Conservation (phyloP, 495 filamentous ascomycete species). For the Penicillium desertorum region DNA sequence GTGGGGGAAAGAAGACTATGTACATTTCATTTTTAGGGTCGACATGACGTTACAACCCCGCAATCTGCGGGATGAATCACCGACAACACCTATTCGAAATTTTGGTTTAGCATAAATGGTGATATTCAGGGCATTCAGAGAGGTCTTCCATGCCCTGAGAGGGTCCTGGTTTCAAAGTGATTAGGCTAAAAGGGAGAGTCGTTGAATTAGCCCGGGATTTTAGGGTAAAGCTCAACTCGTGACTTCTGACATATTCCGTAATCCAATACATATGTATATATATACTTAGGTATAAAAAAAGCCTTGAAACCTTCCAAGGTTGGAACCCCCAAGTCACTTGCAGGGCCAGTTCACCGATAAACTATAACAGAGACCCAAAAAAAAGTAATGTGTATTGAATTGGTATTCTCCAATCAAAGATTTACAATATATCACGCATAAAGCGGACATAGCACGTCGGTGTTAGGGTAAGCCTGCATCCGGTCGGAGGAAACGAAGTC, state of each 20-base stretch:
- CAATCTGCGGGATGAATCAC: conserved; percentile 20
- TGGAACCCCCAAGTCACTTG: neutral
- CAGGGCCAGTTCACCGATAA: neutral
- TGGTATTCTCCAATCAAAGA: neutral
- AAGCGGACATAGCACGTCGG: conserved; percentile 7
- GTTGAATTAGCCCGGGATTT: neutral
- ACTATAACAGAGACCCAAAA: neutral
- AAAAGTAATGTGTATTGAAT: neutral
- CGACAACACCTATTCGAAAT: conserved; percentile 7
- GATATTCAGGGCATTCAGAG: neutral
- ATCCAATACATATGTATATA: too few relatives aligned
- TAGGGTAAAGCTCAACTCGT: conserved; percentile 1
- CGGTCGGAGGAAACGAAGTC: conserved; percentile 23
- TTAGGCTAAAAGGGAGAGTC: conserved; percentile 11
- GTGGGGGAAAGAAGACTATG: conserved; percentile 4
- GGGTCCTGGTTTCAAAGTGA: neutral
- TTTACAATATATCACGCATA: neutral
- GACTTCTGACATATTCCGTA: neutral
- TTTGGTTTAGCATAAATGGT: conserved; percentile 14
- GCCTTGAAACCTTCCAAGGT: too few relatives aligned
- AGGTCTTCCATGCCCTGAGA: neutral
- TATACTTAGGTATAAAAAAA: too few relatives aligned
- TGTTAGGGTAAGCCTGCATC: conserved; percentile 14
- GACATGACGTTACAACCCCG: conserved; percentile 31
- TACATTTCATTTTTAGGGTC: conserved; percentile 5